Base-by-base conservation (phyloP, 148 eudicot genomes). In the Rhododendron williamsianum region DNA sequence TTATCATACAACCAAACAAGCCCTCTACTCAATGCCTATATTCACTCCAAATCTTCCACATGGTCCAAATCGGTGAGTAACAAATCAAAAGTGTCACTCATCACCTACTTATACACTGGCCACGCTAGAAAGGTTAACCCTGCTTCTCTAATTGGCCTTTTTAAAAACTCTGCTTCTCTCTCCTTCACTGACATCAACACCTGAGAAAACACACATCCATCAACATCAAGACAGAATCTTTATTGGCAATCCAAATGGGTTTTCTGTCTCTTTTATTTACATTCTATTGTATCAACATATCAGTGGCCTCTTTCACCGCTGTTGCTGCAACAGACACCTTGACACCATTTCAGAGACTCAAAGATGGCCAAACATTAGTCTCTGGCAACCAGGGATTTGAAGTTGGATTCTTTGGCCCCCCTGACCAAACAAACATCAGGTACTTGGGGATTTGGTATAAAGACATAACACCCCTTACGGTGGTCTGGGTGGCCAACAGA, bases 361-460 rank as follows among this genome's bases (percentile, higher is more conserved):
- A 60, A 25, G 81, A 81, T 86, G 87, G 87, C 58, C n/a, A 73
- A 86, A 86, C 85, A 12, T 63, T 86, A n/a, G 58, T 82, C 18
- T 86, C 87, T 1, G 6, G 43, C 49, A 58, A 74, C 76, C 51
- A 76, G 65, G 9, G 27, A 27, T 86, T 86, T 82, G 87, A 49
- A 43, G 10, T 86, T 36, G 87, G 87, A 1, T 86, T 86, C 45
- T 82, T 81, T 38, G 60, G 21, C 54, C 84, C 36, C 63, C 48
- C 81, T 12, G 12, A 72, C 4, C 45, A 82, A 15, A 38, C 43
- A 7, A 54, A 43, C 3, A 73, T 9, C 49, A 35, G 88, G 35
- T 86, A 82, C 21, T 27, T 86, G 49, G 85, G 88, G 0, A 76
- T 86, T 4, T 82, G 85, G 88, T 86, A 38, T 65, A 82, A 82